Base-by-base conservation (phyloP, 306 rosid genomes). In the Lotus japonicus region DNA sequence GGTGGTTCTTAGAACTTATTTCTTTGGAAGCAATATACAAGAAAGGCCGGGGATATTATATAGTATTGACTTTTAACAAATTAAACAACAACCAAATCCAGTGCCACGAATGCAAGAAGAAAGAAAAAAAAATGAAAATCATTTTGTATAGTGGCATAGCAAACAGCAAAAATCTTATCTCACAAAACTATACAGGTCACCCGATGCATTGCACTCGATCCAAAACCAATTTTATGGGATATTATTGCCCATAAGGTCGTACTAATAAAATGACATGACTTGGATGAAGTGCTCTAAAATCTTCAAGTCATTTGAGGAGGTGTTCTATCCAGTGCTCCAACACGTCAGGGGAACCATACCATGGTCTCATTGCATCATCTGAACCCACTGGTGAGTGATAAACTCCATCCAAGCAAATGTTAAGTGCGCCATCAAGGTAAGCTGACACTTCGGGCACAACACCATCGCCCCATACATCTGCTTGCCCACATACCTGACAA, bases 361-460 rank as follows among this genome's bases (percentile, higher is more conserved):
- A 89, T 31, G 94, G 96, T 76, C 90, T 89, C 12, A 66, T 72
- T 9, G 23, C 56, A 77, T 92, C 95, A 74, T 92, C 96, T 67
- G 98, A 86, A 45, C 94, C 98, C 75, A 92, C 89, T 4, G 97
- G 98, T 2, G 98, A 92, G 83, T 92, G 98, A 73, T 92, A 92
- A 51, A 92, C 88, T 12, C 97, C 98, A 65, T 88, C 83, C 45
- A 89, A 65, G 78, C 78, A 78, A 39, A 92, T 79, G 75, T 89
- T 88, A n/a, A 87, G 77, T 4, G 98, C 98, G 35, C 95, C 98
- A 38, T 87, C 91, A 15, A 89, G 74, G 78, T 92, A 92, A 8
- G 98, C 97, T 7, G 97, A 89, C 52, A 71, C 85, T 84, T 89
- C 80, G 15, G 98, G 96, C 61, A 92, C 97, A 51, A 92, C 96